Conservation (phyloP, 2,329 filamentous ascomycete genomes). For the Penicillium rolfsii region DNA sequence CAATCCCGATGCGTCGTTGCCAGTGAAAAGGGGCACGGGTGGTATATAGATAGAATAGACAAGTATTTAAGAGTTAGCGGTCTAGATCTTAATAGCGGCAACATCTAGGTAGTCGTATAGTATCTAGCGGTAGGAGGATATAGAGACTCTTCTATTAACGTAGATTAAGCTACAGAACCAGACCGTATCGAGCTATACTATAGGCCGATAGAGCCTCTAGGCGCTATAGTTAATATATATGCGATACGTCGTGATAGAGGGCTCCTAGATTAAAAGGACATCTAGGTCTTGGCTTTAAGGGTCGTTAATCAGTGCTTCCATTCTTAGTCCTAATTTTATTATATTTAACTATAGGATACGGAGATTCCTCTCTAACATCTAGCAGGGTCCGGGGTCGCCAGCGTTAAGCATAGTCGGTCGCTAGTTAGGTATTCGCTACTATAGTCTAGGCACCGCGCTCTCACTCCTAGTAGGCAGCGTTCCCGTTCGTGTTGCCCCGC, state of each 20-base stretch:
- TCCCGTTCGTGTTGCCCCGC: constrained; percentile 14
- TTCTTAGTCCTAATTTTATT: constrained; percentile 27
- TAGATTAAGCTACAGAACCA: constrained; percentile 31
- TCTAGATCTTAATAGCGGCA: too few species aligned
- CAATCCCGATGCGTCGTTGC: too few species aligned
- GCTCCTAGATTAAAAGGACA: constrained; percentile 27
- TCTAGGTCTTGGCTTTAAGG: constrained; percentile 29
- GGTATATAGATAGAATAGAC: too few species aligned
- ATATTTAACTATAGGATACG: constrained; percentile 28
- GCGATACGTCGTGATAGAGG: constrained; percentile 18
- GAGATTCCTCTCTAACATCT: constrained; percentile 28
- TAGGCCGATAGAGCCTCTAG: constrained; percentile 31
- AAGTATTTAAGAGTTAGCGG: too few species aligned
- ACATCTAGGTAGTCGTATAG: too few species aligned
- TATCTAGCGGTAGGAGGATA: too few species aligned
- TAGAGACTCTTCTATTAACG: too few species aligned
- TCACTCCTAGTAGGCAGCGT: background rate
- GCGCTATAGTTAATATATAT: constrained; percentile 31
- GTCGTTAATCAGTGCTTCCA: constrained; percentile 37
- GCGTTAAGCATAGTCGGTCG: constrained; percentile 20
- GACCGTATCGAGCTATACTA: constrained; percentile 11
- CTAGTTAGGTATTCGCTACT: constrained; percentile 26
- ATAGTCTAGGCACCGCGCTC: constrained; percentile 25
- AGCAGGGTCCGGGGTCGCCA: constrained; percentile 10
- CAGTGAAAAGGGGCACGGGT: too few species aligned